phyloP scores from a whole-genome alignment of 345 rosid genomes.

The Brassica juncea region DNA sequence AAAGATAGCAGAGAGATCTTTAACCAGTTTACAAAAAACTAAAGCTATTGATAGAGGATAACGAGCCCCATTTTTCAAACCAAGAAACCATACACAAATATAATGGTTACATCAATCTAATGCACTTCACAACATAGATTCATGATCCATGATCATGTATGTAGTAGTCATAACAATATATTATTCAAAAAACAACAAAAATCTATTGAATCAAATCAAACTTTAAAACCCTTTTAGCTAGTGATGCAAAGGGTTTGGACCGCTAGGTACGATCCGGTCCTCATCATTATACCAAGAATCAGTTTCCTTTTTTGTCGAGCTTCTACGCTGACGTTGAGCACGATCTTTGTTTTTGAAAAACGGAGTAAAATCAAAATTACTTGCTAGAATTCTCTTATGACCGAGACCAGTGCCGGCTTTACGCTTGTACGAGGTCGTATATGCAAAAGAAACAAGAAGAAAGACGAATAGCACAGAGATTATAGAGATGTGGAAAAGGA shows the following conservation, averaged over 20 bases:
- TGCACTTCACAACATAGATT: slow-evolving; percentile 32
- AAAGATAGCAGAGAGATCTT: background rate
- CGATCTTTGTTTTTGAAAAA: slow-evolving; percentile 45
- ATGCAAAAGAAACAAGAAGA: slow-evolving; percentile 34
- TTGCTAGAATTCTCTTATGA: slow-evolving; percentile 47
- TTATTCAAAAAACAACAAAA: slow-evolving; percentile 17
- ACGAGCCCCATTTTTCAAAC: slow-evolving; percentile 5
- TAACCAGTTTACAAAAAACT: background rate
- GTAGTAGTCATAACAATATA: slow-evolving; percentile 10
- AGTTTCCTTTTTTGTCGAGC: slow-evolving; percentile 30
- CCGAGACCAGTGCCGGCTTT: slow-evolving; percentile 11
- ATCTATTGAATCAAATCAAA: slow-evolving; percentile 16
- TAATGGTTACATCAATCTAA: slow-evolving; percentile 20
- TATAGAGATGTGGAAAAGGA: slow-evolving; percentile 29
- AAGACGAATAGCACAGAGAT: slow-evolving; percentile 35
- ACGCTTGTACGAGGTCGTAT: slow-evolving; percentile 25
- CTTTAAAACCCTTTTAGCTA: slow-evolving; percentile 43
- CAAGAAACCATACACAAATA: slow-evolving; percentile 35
- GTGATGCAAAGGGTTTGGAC: slow-evolving; percentile 90
- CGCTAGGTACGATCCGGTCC: slow-evolving; percentile 69
- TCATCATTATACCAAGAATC: slow-evolving; percentile 57
- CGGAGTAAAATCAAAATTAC: slow-evolving; percentile 64
- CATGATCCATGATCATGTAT: slow-evolving; percentile 26
- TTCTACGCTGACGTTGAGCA: slow-evolving; percentile 28
- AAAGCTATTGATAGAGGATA: background rate